Evolutionary conservation across 2,329 filamentous ascomycete genomes (phyloP), one percentile per base, ranked within the genome.

Genomic region (Nemania sp.): DNA sequence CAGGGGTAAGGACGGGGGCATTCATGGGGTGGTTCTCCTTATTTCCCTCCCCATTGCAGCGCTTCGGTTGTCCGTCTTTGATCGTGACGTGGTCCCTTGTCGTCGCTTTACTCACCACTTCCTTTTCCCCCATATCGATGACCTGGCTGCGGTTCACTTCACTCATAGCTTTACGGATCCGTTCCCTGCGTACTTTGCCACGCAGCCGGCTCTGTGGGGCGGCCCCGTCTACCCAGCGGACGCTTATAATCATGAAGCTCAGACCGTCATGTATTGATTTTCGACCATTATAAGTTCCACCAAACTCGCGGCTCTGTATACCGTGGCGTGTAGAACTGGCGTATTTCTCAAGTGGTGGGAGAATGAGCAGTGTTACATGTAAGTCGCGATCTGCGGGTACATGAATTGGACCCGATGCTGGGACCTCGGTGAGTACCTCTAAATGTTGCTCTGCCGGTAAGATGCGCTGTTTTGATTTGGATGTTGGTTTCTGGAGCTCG

Each of bases 141-240:
- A 80, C 71, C 49, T 78, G 75, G 60, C 76, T 78, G 22, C 78
- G 77, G 45, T 84, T 84, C 13, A 87, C 81, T 70, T 88, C 86
- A 55, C 80, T 78, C 81, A 88, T 84, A 1, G 85, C 85, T 75
- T 84, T 86, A 38, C 86, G 81, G 76, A 89, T 89, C 49, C 87
- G 82, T 72, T 89, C 86, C 11, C 87, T 79, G 4, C 87, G 80
- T 1, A 81, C 87, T 73, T 86, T 86, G 58, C 87, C 87, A 3
- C 87, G 81, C 1, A 89, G 81, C 54, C 87, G 80, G 29, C 85
- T 85, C 75, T 88, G 86, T 64, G 82, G 86, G 70, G 85, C 85
- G 0, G 88, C 91, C 13, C 96, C 94, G 70, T 89, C 90, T 0
- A 98, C 92, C 90, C 94, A 98, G 60, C 93, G 89, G 11, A 97